phyloP scores from a whole-genome alignment of 139 green algal species.

The Micractinium conductrix region DNA sequence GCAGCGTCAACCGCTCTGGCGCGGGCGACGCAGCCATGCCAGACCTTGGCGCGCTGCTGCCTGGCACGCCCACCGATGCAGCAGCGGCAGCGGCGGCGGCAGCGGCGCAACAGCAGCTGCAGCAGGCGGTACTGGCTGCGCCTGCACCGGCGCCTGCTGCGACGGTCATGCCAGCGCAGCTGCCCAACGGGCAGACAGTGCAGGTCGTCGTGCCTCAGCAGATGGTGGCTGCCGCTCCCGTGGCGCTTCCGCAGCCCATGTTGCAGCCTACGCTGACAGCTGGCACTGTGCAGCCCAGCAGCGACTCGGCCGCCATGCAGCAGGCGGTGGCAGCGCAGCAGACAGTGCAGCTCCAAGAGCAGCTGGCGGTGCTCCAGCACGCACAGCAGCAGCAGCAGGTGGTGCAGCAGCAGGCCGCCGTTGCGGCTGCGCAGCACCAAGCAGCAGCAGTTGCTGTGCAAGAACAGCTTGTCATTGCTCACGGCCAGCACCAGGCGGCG shows the following conservation, averaged over 20 bases:
- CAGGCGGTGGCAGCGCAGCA: neutral
- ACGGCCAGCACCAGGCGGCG: neutral
- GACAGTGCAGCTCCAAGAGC: constrained; percentile 17
- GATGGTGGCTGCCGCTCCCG: neutral
- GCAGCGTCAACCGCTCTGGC: neutral
- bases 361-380: constrained; percentile 21
- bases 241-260: neutral
- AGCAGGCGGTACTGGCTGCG: constrained; percentile 6
- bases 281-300: neutral
- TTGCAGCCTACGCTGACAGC: neutral
- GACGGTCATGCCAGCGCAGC: constrained; percentile 7
- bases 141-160: neutral
- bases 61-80: neutral
- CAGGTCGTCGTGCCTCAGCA: neutral
- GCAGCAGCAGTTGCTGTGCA: constrained; percentile 10
- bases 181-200: constrained; percentile 33
- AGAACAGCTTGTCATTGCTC: neutral
- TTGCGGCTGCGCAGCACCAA: constrained; percentile 22
- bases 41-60: constrained; percentile 7
- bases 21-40: neutral
- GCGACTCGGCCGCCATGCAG: neutral
- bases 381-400: constrained; percentile 7
- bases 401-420: constrained; percentile 11
- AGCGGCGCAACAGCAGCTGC: neutral
- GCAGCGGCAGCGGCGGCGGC: constrained; percentile 1